These are phyloP conservation scores for Flammula alnicola DNA, from an alignment of 1,284 basidiomycete genomes.

Conservation along the genomic window DNA sequence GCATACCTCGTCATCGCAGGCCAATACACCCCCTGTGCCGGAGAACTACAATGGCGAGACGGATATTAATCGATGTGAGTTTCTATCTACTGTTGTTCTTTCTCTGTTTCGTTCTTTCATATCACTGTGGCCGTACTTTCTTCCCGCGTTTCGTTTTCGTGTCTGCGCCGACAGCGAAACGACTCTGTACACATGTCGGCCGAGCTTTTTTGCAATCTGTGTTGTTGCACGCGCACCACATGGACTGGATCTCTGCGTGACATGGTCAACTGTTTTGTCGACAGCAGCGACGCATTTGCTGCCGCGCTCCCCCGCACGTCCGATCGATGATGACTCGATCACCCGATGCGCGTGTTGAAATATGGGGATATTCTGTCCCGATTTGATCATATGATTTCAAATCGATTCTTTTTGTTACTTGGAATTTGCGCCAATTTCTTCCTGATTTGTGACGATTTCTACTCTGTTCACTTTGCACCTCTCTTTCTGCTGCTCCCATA, in stretches of 20 bases:
- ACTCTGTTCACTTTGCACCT: constrained; percentile 12
- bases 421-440: too few relatives aligned
- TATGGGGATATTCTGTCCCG: too few relatives aligned
- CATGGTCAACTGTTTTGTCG: too few relatives aligned
- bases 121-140: background rate
- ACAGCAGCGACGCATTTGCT: too few relatives aligned
- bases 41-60: constrained; percentile 65
- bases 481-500: constrained; percentile 9
- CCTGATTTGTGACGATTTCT: constrained; percentile 9
- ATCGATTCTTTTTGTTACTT: too few relatives aligned
- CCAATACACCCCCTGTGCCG: constrained; percentile 77
- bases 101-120: constrained; percentile 6
- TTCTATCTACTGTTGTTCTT: constrained; percentile 20
- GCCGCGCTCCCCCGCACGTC: too few relatives aligned
- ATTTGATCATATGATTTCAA: too few relatives aligned
- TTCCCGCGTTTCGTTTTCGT: background rate
- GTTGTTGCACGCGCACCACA: too few relatives aligned
- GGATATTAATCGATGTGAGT: constrained; percentile 83
- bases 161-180: background rate
- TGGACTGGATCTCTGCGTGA: too few relatives aligned
- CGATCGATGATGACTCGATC: too few relatives aligned
- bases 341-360: too few relatives aligned
- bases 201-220: too few relatives aligned
- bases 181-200: background rate
- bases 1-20: constrained; percentile 74